A percentile compares a stretch with the other conserved stretches of the same genome.
Conservation (phyloP, 2,329 filamentous ascomycete genomes). For the Aspergillus costaricaensis region DNA sequence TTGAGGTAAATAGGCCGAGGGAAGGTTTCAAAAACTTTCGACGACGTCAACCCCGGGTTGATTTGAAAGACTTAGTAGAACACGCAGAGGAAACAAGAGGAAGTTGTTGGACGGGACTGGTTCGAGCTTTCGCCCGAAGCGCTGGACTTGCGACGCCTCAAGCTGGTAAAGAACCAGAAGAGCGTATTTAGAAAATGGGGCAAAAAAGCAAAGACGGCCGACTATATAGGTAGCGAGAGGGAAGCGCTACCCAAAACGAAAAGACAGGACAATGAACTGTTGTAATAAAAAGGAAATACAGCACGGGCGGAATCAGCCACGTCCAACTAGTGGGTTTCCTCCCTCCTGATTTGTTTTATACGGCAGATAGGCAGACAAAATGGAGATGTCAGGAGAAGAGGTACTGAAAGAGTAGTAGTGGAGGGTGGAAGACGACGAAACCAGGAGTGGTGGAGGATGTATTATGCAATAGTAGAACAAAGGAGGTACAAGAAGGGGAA, state of each 20-base stretch:
- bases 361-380: neutral
- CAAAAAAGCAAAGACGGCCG: neutral
- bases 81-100: neutral
- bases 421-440: neutral
- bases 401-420: neutral
- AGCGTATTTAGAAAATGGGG: neutral
- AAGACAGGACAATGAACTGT: neutral
- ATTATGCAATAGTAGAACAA: neutral
- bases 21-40: neutral
- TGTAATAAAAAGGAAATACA: neutral
- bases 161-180: neutral
- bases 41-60: neutral
- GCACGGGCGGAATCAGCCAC: neutral
- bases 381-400: neutral
- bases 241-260: neutral
- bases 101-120: neutral
- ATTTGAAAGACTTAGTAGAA: neutral
- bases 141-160: neutral
- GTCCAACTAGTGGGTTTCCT: neutral
- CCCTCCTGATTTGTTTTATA: neutral
- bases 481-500: conserved; percentile 9
- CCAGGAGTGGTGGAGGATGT: neutral
- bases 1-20: neutral
- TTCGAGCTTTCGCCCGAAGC: neutral
- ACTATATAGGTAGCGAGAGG: neutral